Evolutionary conservation across 208 protist genomes (phyloP), one percentile per base, ranked within the genome.

Genomic region (Trypanosoma mega): DNA sequence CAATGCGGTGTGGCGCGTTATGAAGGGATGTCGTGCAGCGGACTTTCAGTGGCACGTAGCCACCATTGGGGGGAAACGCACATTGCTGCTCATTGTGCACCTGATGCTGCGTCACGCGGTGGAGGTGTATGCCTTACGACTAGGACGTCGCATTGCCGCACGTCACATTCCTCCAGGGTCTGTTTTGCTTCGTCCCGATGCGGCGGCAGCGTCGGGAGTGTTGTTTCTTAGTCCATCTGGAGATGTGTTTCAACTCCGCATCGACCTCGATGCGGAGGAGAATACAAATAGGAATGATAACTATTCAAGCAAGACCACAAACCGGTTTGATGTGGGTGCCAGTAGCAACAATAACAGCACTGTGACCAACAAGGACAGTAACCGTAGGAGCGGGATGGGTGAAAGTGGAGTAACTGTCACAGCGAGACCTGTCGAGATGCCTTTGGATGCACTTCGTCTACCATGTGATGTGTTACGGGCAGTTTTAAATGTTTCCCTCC

Each of bases 21-120:
- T 92, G 48, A 89, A 90, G 37, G 85, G 88, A 12, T 88, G 80
- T 59, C 82, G 82, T 37, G 58, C 76, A 9, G 84, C 82, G 30
- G 72, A 86, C 51, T 90, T 83, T 63, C 73, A 78, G 39, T 94
- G 84, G 82, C 77, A 74, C 68, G 58, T 82, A 50, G 37, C 63
- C 4, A 62, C 65, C 0, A 33, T 73, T 23, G 39, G 34, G 6
- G 79, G 73, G 43, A 63, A 73, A 47, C 67, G 59, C 21, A 65
- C 73, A 56, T 61, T 85, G 44, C 53, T 88, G 33, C 64, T 95
- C 9, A 68, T 89, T 29, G 76, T 95, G 26, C 73, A 90, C 56
- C 63, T 83, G 39, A 70, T 85, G n/a, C 78, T 90, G 63, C 82
- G 88, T 23, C 58, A 73, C 39, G 68, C 74, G 0, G 71, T 92